Evolutionary conservation across 192 early-diverging fungal species (phyloP), one percentile per base, ranked within the genome.

Genomic region (Rhizoclosmatium globosum): DNA sequence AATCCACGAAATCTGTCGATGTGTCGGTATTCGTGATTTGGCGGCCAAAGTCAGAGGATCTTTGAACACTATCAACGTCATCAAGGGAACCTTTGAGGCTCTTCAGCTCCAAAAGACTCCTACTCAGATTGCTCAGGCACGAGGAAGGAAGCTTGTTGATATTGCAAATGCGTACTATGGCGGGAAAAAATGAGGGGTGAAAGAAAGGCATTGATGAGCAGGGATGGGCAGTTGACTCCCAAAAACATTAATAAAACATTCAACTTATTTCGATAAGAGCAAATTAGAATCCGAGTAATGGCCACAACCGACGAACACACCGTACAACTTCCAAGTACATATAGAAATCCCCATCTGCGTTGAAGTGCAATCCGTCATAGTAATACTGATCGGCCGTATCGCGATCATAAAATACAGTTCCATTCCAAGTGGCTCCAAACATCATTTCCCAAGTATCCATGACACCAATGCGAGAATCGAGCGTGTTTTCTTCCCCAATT

Each of bases 41-140:
- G 88, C 93, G 46, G 94, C 91, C 62, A 98, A 98, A 83, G 92
- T 98, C 44, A 83, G 88, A 74, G 96, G 97, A 3, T 97, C 95
- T n/a, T 88, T 89, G 50, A 98, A 96, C 82, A 95, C 95, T 2
- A 95, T 99, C 94, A 99, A 99, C 83, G 96, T 99, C 44, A 92
- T 99, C 88, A 98, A 99, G 88, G 93, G 91, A 6, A 94, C 94
- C 13, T 98, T 98, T 84, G 95, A 93, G 82, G 98, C 98, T 13
- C 82, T 99, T 9, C 64, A 76, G 19, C 75, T 83, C 17, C 98
- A 99, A 86, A 91, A 89, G 78, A 83, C 90, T 4, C 95, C 97
- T 11, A 86, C 90, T 57, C 94, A 98, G 45, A 91, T 99, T 87
- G 97, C 98, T 19, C 88, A 86, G 84, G 88, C 89, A 50, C 87